phyloP scores from a whole-genome alignment of 805 yeast genomes.

The Myxozyma kluyveri region DNA sequence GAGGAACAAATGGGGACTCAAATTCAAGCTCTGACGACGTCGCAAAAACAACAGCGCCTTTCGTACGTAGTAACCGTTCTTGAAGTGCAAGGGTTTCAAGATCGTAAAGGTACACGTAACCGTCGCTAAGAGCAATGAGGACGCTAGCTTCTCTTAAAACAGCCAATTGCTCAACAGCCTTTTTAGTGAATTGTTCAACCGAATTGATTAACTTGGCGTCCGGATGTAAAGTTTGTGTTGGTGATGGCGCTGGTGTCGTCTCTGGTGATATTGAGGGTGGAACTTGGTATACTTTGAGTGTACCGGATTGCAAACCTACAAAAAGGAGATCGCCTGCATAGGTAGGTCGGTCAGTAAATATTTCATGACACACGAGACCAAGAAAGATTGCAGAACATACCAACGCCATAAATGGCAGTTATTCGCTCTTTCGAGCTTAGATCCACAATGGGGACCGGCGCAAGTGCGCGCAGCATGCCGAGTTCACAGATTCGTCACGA shows the following conservation, averaged over 20 bases:
- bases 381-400: constrained; percentile 4
- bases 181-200: constrained; percentile 29
- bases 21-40: constrained; percentile 22
- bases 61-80: constrained; percentile 39
- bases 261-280: constrained; percentile 13
- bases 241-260: neutral
- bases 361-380: neutral
- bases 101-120: constrained; percentile 38
- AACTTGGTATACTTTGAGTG: constrained; percentile 31
- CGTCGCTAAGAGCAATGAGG: constrained; percentile 37
- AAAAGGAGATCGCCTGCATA: constrained; percentile 30
- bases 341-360: neutral
- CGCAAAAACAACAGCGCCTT: constrained; percentile 38
- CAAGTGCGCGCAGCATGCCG: constrained; percentile 21
- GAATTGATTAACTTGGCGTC: constrained; percentile 20
- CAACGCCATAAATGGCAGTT: constrained; percentile 11
- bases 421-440: constrained; percentile 26
- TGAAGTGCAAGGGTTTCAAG: constrained; percentile 36
- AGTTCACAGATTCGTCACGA: neutral
- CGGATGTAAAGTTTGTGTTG: neutral
- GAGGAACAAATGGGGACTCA: constrained; percentile 3
- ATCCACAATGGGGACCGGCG: constrained; percentile 26
- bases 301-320: constrained; percentile 36
- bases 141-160: constrained; percentile 38
- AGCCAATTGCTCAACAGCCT: constrained; percentile 38